Evolutionary conservation across 169 alveolate genomes (phyloP).

Genomic region (Plasmodium gonderi): DNA sequence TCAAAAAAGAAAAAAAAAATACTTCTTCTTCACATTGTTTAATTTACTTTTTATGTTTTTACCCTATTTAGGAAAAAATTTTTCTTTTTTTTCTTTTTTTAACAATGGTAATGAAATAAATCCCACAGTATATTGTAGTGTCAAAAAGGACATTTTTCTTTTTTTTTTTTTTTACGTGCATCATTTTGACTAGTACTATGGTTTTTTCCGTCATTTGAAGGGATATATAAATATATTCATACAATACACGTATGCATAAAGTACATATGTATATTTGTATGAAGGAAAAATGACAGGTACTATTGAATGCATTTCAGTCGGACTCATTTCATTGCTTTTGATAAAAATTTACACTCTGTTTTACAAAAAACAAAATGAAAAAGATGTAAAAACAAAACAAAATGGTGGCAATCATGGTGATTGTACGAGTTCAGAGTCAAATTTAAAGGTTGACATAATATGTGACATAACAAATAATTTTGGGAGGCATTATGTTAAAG

Average conservation of each 20-base stretch:
- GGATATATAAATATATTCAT: neutral
- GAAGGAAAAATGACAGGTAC: slow-evolving; percentile 22
- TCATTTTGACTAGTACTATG: neutral
- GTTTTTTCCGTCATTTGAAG: neutral
- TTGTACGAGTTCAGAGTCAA: neutral
- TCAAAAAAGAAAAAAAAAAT: neutral
- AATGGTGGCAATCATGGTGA: neutral
- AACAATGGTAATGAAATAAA: neutral
- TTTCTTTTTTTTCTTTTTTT: neutral
- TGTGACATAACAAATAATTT: slow-evolving; percentile 72
- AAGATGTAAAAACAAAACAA: neutral
- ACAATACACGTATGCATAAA: neutral
- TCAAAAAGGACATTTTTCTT: neutral
- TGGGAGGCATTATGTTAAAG: slow-evolving; percentile 60
- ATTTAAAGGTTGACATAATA: slow-evolving; percentile 28
- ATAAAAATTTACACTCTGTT: slow-evolving; percentile 28
- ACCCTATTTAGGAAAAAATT: too few relatives aligned
- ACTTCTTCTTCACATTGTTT: neutral
- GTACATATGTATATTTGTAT: slow-evolving; percentile 8
- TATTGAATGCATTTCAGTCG: slow-evolving; percentile 46
- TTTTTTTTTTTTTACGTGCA: neutral
- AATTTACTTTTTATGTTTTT: neutral
- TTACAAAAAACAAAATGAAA: slow-evolving; percentile 40
- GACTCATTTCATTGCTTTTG: slow-evolving; percentile 27
- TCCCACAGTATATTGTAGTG: neutral